Base-by-base conservation (phyloP, 768 basidiomycete species). In the Tephrocybe sp. region DNA sequence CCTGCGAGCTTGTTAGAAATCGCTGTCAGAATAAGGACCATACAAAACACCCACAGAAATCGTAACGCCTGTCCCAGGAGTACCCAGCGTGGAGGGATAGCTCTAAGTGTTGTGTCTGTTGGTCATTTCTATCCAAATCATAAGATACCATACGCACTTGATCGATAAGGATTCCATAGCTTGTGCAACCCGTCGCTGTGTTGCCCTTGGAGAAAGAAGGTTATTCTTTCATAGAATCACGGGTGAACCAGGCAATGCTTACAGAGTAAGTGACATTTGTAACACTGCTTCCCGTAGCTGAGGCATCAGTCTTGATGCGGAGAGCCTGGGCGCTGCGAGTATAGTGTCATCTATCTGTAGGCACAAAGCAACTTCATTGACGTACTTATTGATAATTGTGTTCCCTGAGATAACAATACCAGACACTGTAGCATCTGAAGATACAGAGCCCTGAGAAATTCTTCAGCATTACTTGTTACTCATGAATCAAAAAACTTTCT, bases 161-260 rank as follows among this genome's bases (percentile, higher is more conserved):
- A 59, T 83, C 79, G 30, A 87, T 83, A 52, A 87, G 46, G 0
- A 87, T 65, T 31, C 84, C 85, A 49, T 76, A 86, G 30, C 61
- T 17, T 0, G 65, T 68, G 9, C 77, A 68, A 9, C 77, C 77
- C 6, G 64, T 76, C 2, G 75, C 81, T 12, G 72, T 78, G 61
- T 87, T 85, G 31, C 72, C 78, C 73, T 79, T 39, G 38, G 52
- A n/a, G n/a, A n/a, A n/a, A n/a, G n/a, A n/a, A n/a, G n/a, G 13
- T 43, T 16, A 13, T 16, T 13, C 9, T 16, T 44, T 5, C 23
- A 30, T 54, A 9, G 56, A 39, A 41, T 2, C 30, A n/a, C n/a
- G 14, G 22, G 39, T 11, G 48, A n/a, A 11, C n/a, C 42, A 17
- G 12, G 4, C 55, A 26, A 8, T 7, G 34, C 71, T 40, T 59